Evolutionary conservation across 2,329 filamentous ascomycete species (phyloP).

Genomic region (Fusarium pseudoanthophilum): DNA sequence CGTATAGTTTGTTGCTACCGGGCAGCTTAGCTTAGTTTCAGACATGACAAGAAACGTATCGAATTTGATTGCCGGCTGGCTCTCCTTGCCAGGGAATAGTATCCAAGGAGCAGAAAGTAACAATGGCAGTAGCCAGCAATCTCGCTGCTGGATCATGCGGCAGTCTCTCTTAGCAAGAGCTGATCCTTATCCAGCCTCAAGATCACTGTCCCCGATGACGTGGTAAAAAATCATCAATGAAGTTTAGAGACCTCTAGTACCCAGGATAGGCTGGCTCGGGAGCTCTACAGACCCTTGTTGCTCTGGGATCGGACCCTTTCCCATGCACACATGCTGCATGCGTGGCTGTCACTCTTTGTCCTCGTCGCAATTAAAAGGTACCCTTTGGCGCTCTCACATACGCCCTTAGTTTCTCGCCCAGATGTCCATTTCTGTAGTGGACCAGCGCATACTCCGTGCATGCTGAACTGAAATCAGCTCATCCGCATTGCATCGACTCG

Average conservation of each 20-base stretch:
- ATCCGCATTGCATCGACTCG: background rate
- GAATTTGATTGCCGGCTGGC: background rate
- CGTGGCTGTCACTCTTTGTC: conserved; percentile 32
- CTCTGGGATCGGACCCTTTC: conserved; percentile 34
- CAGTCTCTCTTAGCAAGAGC: conserved; percentile 11
- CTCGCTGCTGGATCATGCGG: background rate
- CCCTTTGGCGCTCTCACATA: conserved; percentile 24
- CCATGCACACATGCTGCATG: conserved; percentile 38
- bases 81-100: background rate
- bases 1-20: background rate
- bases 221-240: conserved; percentile 26
- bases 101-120: background rate
- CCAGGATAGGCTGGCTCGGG: conserved; percentile 25
- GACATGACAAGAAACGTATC: background rate
- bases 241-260: background rate
- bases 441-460: background rate
- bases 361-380: conserved; percentile 26
- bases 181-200: conserved; percentile 26
- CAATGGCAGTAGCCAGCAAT: background rate
- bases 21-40: conserved; percentile 14
- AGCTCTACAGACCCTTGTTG: conserved; percentile 31
- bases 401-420: conserved; percentile 32
- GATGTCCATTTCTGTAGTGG: conserved; percentile 19
- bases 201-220: conserved; percentile 22
- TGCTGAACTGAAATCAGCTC: conserved; percentile 14